Evolutionary conservation across 306 rosid species (phyloP).

Genomic region (Acacia melanoxylon): DNA sequence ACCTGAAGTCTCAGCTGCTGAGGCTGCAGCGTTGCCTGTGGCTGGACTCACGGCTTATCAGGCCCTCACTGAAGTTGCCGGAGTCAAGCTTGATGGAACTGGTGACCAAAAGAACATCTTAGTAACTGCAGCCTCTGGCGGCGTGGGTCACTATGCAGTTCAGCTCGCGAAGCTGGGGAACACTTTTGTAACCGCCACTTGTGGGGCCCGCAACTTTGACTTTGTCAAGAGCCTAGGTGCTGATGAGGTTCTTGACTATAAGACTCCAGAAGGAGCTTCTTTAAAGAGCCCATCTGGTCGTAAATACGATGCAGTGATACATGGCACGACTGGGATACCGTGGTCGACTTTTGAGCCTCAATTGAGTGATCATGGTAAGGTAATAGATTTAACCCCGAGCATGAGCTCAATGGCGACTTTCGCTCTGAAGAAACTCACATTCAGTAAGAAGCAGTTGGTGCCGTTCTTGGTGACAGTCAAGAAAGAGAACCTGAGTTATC

Average conservation of each 20-base stretch:
- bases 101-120: constrained; percentile 52
- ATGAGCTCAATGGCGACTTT: constrained; percentile 22
- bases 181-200: constrained; percentile 64
- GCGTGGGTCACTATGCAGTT: constrained; percentile 63
- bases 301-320: constrained; percentile 60
- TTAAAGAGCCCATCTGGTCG: constrained; percentile 64
- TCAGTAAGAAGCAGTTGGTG: constrained; percentile 61
- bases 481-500: constrained; percentile 50
- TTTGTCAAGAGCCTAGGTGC: constrained; percentile 67
- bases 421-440: constrained; percentile 52
- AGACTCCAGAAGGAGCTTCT: constrained; percentile 58
- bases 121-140: constrained; percentile 62
- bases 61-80: constrained; percentile 60
- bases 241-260: constrained; percentile 78
- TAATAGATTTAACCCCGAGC: constrained; percentile 56
- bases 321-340: constrained; percentile 53
- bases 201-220: constrained; percentile 65
- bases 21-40: constrained; percentile 55
- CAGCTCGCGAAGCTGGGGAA: constrained; percentile 73
- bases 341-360: constrained; percentile 66
- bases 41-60: constrained; percentile 71
- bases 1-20: constrained; percentile 59
- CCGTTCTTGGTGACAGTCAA: constrained; percentile 35
- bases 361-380: constrained; percentile 51
- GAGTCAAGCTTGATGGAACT: constrained; percentile 64